Evolutionary conservation across 2,329 filamentous ascomycete species (phyloP), one percentile per base, ranked within the genome.

Genomic region (Monilinia fructigena): DNA sequence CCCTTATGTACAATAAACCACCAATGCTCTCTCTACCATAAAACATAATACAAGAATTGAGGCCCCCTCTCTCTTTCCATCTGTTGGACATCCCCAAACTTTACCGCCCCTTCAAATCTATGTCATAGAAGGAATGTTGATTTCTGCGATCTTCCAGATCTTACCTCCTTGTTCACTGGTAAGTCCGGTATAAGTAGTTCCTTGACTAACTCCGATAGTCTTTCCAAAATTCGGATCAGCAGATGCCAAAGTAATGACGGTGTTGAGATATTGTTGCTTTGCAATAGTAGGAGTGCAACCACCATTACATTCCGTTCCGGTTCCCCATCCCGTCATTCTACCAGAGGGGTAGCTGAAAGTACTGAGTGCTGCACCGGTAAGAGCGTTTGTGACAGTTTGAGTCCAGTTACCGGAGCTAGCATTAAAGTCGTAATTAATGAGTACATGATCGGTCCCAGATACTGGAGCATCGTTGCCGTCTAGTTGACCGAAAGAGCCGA

Each of bases 401-500:
- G 67, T 73, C 70, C 68, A 74, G 42, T 20, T 70, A 26, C 26
- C 68, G n/a, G 54, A 56, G 48, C 59, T 75, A 8, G 66, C 66
- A 28, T 70, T 65, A 5, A 72, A 69, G 14, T 67, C 69, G 68
- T 76, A 76, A 56, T 74, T 69, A 59, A 76, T 76, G 55, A 68
- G 67, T 31, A 76, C 74, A 31, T 77, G 71, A 52, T 76, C 75
- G 2, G 60, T 67, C 0, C 69, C 72, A 31, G 68, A 71, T 28
- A 75, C 76, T 66, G 64, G 72, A 14, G 55, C 73, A 31, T 61
- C 73, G 31, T 63, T 55, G 0, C n/a, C 69, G 56, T 79, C 77
- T 2, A 78, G 67, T 73, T 81, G 79, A 4, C 78, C 79, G 58
- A 80, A 80, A 26, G 69, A 74, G 18, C 78, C 79, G 66, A 81